Conservation (phyloP, 1,284 basidiomycete genomes). For the Sparassis latifolia region DNA sequence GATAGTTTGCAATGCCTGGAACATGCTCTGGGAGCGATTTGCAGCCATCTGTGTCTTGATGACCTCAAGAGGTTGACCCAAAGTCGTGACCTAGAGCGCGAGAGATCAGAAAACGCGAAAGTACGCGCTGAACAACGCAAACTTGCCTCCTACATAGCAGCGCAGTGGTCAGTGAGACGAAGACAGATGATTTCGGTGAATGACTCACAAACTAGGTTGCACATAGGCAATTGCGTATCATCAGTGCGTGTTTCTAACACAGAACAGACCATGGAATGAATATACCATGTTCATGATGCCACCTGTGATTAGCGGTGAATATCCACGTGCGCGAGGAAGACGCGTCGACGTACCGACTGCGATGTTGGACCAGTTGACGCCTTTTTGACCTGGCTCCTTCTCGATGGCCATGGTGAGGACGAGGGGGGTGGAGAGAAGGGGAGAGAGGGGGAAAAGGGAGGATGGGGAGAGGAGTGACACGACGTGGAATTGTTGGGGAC, state of each 20-base stretch:
- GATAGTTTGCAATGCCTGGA: conserved; percentile 79
- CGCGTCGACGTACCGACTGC: conserved; percentile 73
- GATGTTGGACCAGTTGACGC: conserved; percentile 98
- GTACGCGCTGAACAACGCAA: neutral
- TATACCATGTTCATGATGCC: conserved; percentile 93
- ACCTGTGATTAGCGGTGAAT: conserved; percentile 42
- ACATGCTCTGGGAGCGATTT: conserved; percentile 87
- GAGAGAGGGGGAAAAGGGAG: conserved; percentile 12
- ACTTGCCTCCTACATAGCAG: conserved; percentile 39
- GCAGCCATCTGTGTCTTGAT: conserved; percentile 99
- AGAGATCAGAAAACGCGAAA: neutral
- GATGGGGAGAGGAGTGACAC: conserved; percentile 17
- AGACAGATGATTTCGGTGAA: neutral
- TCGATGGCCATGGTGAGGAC: conserved; percentile 61
- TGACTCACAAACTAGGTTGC: conserved; percentile 51
- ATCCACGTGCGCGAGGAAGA: conserved; percentile 13
- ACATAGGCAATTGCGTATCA: conserved; percentile 11
- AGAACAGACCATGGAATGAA: neutral
- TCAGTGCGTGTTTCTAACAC: conserved; percentile 3
- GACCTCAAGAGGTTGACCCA: conserved; percentile 98
- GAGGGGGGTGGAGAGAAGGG: conserved; percentile 13
- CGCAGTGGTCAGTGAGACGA: conserved; percentile 10
- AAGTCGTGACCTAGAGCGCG: conserved; percentile 78
- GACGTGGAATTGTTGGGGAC: conserved; percentile 16
- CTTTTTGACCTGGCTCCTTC: conserved; percentile 86